Conservation (phyloP, 2,329 filamentous ascomycete species). For the Clonostachys chloroleuca region DNA sequence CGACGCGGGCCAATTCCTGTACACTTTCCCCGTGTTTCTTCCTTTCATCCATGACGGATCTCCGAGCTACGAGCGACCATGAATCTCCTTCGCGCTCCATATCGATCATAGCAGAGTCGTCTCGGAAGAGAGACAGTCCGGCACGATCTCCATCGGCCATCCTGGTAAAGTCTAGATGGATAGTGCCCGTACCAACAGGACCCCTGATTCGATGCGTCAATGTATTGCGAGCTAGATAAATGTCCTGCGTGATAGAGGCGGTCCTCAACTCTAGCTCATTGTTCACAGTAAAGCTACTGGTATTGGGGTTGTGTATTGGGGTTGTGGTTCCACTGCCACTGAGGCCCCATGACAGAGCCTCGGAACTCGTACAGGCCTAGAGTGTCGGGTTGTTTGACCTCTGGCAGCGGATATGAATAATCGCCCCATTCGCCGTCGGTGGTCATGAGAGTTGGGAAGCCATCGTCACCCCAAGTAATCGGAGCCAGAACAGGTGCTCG, state of each 20-base stretch:
- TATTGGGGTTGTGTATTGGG: too few relatives aligned
- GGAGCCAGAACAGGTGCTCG: constrained; percentile 50
- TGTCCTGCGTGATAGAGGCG: constrained; percentile 43
- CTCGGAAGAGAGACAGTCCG: constrained; percentile 46
- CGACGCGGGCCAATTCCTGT: background rate
- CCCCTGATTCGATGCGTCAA: constrained; percentile 39
- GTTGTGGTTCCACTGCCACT: constrained; percentile 60
- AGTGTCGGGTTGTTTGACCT: constrained; percentile 14
- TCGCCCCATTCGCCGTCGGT: constrained; percentile 37
- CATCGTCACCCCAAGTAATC: constrained; percentile 38
- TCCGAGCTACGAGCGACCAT: constrained; percentile 16
- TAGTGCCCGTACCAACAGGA: constrained; percentile 39
- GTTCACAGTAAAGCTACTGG: constrained; percentile 36
- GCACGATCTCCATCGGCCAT: constrained; percentile 46
- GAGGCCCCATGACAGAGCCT: constrained; percentile 28
- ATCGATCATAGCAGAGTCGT: constrained; percentile 47
- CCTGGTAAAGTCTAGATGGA: constrained; percentile 37
- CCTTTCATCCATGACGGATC: constrained; percentile 15
- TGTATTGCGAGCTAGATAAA: constrained; percentile 39
- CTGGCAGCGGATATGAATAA: constrained; percentile 28
- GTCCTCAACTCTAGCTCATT: constrained; percentile 33
- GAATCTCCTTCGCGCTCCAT: constrained; percentile 27
- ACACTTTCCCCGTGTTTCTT: background rate
- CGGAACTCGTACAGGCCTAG: constrained; percentile 23
- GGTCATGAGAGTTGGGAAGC: constrained; percentile 38